Base-by-base conservation (phyloP, 805 yeast genomes). In the Sugiyamaella marilandica region DNA sequence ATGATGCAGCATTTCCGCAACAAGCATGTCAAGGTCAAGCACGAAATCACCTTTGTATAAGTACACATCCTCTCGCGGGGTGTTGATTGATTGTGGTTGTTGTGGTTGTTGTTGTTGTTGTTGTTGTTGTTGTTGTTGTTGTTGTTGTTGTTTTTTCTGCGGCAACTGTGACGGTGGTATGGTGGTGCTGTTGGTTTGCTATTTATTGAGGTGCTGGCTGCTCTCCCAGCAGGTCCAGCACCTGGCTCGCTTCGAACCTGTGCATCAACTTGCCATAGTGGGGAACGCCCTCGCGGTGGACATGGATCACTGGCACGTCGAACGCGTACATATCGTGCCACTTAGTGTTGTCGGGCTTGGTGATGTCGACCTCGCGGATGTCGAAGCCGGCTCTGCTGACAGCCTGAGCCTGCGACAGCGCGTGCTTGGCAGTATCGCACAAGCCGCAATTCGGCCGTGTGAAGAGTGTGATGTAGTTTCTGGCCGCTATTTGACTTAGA, bases 271-370 rank as follows among this genome's bases (percentile, higher is more conserved):
- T 55, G 37, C 29, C 35, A 16, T 48, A 45, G 19, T 51, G 41
- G 32, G 35, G 35, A 1, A 11, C 21, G 4, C 41, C 46, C 50
- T 56, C 26, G 59, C 59, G 24, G 53, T 50, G 48, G 10, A 55
- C 36, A 32, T 70, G 71, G 10, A 66, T 51, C 1, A 70, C 73
- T 2, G 74, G 74, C 1, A 70, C 70, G 45, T 70, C 74, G 52
- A 60, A 70, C 11, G 70, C 71, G 50, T 70, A 70, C 51, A 56
- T 50, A 43, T 70, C 71, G 50, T 58, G 62, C 72, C 71, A 70
- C 39, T 59, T 55, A 43, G 61, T 46, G 63, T 70, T 62, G 32
- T 60, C 65, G 7, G 69, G 65, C 47, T 53, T 46, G 14, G 70
- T 57, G 34, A 70, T 71, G 51, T 70, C 72, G 26, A 70, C 62